Evolutionary conservation across 306 rosid genomes (phyloP).

Genomic region (Lotus japonicus): DNA sequence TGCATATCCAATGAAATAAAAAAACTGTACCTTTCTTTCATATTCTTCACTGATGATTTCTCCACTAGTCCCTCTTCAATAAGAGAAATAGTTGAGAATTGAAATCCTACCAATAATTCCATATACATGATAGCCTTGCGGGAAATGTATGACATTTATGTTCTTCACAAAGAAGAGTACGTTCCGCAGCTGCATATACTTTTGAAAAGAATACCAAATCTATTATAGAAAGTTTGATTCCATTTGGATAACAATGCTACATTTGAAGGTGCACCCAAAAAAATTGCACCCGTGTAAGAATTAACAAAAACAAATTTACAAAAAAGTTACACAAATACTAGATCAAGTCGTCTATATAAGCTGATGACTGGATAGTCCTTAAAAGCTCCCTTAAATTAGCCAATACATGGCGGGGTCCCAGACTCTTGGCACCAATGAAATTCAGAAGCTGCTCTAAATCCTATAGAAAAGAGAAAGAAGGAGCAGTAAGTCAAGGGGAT

Average conservation of each 20-base stretch:
- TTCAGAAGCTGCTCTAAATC: conserved; percentile 95
- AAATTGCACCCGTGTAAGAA: conserved; percentile 71
- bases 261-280: conserved; percentile 59
- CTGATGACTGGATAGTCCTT: conserved; percentile 70
- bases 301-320: conserved; percentile 56
- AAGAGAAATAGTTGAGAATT: too few relatives aligned
- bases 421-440: conserved; percentile 73
- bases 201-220: conserved; percentile 23
- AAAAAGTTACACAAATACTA: conserved; percentile 18
- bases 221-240: conserved; percentile 15
- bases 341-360: conserved; percentile 51
- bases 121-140: not conserved
- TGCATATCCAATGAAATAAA: too few relatives aligned
- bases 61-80: too few relatives aligned
- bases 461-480: conserved; percentile 31
- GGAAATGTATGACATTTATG: not conserved
- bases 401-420: conserved; percentile 88
- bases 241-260: conserved; percentile 28
- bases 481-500: conserved; percentile 9
- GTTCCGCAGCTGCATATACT: not conserved
- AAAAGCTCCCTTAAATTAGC: conserved; percentile 92
- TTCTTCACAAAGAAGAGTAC: not conserved
- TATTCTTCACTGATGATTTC: too few relatives aligned
- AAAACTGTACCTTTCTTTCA: too few relatives aligned
- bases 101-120: not conserved